Conservation (phyloP, 768 basidiomycete species). For the Termitomyces sp. region DNA sequence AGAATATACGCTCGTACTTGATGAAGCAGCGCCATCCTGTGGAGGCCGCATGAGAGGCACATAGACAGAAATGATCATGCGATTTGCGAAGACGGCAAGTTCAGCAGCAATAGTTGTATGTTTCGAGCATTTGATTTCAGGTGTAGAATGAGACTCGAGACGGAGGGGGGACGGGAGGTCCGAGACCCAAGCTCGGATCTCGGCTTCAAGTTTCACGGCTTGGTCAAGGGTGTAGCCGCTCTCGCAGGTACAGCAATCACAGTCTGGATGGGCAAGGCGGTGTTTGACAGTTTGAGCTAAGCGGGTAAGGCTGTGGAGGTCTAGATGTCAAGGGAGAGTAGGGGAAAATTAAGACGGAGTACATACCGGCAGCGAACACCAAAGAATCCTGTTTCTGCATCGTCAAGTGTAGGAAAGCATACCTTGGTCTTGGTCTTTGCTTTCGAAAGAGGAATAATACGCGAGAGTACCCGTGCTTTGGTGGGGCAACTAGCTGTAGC, state of each 20-base stretch:
- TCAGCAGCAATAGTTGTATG: slow-evolving; percentile 36
- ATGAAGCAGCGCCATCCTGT: neutral
- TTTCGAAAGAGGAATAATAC: neutral
- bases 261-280: slow-evolving; percentile 34
- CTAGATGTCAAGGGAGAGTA: neutral
- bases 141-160: slow-evolving; percentile 15
- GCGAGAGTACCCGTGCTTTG: neutral
- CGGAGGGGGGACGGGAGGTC: slow-evolving; percentile 47
- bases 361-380: slow-evolving; percentile 58
- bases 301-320: slow-evolving; percentile 45
- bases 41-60: slow-evolving; percentile 53
- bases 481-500: neutral
- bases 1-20: slow-evolving; percentile 10
- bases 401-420: neutral
- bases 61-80: slow-evolving; percentile 59
- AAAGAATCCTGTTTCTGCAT: slow-evolving; percentile 30
- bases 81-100: slow-evolving; percentile 53
- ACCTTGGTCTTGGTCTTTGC: slow-evolving; percentile 3
- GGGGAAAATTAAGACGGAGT: neutral
- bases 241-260: slow-evolving; percentile 22
- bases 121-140: slow-evolving; percentile 41
- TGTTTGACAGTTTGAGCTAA: slow-evolving; percentile 59
- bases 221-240: slow-evolving; percentile 56
- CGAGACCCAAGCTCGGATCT: slow-evolving; percentile 48
- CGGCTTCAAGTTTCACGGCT: slow-evolving; percentile 51